These are phyloP conservation scores for Candida tropicalis DNA, from an alignment of 1,139 yeast genomes.

Conservation along the genomic window DNA sequence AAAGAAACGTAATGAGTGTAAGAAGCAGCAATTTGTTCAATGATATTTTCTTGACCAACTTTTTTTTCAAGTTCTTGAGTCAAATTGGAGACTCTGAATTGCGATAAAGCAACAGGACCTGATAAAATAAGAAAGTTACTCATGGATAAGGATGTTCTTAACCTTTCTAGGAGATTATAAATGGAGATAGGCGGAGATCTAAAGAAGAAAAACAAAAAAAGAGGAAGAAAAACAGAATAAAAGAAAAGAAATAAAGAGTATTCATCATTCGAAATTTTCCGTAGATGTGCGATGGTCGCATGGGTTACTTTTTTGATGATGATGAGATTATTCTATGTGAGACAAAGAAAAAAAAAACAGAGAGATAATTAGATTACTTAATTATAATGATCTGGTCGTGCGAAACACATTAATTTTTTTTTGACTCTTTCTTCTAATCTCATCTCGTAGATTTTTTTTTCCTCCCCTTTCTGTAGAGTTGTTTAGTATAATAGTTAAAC, in stretches of 20 bases:
- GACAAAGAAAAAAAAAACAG: neutral
- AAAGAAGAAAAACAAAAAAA: constrained; percentile 2
- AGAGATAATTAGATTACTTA: neutral
- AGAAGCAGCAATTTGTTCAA: constrained; percentile 70
- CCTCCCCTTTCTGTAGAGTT: neutral
- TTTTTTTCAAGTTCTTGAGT: constrained; percentile 71
- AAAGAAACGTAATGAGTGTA: constrained; percentile 82
- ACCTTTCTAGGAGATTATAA: neutral
- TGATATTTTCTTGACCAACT: constrained; percentile 60
- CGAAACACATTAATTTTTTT: neutral
- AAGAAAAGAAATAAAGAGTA: neutral
- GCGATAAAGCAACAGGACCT: constrained; percentile 90
- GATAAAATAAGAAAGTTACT: constrained; percentile 60
- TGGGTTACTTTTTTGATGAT: neutral
- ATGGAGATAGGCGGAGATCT: constrained; percentile 6
- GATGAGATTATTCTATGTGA: neutral
- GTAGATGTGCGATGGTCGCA: constrained; percentile 2
- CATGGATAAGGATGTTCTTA: constrained; percentile 9
- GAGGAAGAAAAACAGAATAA: constrained; percentile 1
- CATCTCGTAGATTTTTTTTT: constrained; percentile 9
- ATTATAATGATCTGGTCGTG: neutral
- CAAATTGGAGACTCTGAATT: constrained; percentile 77
- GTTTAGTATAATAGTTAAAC: too few species aligned
- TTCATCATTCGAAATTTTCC: neutral
- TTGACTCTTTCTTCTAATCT: constrained; percentile 8